Evolutionary conservation across 495 filamentous ascomycete genomes (phyloP).

Genomic region (Penicillium roqueforti): DNA sequence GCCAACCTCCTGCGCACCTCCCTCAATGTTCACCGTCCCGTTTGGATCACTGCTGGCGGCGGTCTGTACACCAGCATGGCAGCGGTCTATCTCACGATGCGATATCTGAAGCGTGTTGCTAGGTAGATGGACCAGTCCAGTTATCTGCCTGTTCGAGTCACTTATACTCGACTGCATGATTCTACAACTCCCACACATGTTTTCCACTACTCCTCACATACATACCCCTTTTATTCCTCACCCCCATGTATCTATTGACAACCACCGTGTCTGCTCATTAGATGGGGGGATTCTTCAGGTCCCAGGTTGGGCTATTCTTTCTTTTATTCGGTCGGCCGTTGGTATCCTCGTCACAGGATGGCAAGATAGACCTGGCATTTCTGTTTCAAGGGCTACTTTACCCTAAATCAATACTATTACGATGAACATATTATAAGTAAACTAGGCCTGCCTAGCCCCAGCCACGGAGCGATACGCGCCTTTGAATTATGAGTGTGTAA

Average conservation of each 20-base stretch:
- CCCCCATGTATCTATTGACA: neutral
- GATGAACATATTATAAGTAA: too few species aligned
- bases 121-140: constrained; percentile 6
- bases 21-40: constrained; percentile 37
- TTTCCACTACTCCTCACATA: constrained; percentile 1
- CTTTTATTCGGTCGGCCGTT: constrained; percentile 19
- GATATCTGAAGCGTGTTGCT: constrained; percentile 30
- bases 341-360: constrained; percentile 18
- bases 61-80: constrained; percentile 39
- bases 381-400: constrained; percentile 25
- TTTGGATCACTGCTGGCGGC: constrained; percentile 39
- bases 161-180: neutral
- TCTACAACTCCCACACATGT: neutral
- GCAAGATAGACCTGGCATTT: constrained; percentile 17
- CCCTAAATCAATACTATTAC: constrained; percentile 13
- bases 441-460: neutral
- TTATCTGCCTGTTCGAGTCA: neutral
- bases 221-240: constrained; percentile 3
- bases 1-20: constrained; percentile 36
- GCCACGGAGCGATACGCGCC: neutral
- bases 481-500: neutral
- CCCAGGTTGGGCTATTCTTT: constrained; percentile 12
- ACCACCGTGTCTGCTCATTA: neutral
- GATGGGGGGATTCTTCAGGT: neutral
- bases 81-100: constrained; percentile 39